Conservation (phyloP, 495 filamentous ascomycete species). For the Hyaloscypha bicolor region DNA sequence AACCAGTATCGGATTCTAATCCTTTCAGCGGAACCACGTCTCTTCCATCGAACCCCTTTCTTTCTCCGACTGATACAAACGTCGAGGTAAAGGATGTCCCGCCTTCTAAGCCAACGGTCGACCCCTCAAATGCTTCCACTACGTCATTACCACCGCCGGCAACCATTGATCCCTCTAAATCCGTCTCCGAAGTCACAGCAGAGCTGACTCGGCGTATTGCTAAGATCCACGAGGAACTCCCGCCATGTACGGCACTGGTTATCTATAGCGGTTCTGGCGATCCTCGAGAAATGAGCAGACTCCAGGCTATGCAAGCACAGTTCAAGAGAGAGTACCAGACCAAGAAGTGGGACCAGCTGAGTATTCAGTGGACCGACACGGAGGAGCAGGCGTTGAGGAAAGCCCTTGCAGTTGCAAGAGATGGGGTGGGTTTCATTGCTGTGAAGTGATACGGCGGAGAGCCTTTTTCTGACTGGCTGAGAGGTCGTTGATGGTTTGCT, state of each 20-base stretch:
- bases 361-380: slow-evolving; percentile 85
- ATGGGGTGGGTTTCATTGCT: slow-evolving; percentile 79
- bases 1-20: background rate
- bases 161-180: slow-evolving; percentile 30
- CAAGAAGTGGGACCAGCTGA: slow-evolving; percentile 86
- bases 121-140: background rate
- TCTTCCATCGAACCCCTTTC: background rate
- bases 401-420: slow-evolving; percentile 68
- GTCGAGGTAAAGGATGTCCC: background rate
- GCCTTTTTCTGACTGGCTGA: background rate
- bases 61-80: background rate
- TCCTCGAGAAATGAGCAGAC: slow-evolving; percentile 71
- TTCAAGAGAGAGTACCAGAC: slow-evolving; percentile 76
- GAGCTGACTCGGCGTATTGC: slow-evolving; percentile 58
- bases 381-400: slow-evolving; percentile 79
- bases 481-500: background rate
- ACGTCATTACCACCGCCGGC: slow-evolving; percentile 8
- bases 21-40: background rate
- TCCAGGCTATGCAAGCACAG: slow-evolving; percentile 71
- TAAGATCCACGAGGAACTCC: slow-evolving; percentile 72
- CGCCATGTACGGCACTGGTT: slow-evolving; percentile 82
- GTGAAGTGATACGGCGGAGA: slow-evolving; percentile 57
- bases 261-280: slow-evolving; percentile 90
- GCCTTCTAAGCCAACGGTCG: background rate
- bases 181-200: slow-evolving; percentile 52